Base-by-base conservation (phyloP, 2,329 filamentous ascomycete genomes). In the Neonectria coccinea region DNA sequence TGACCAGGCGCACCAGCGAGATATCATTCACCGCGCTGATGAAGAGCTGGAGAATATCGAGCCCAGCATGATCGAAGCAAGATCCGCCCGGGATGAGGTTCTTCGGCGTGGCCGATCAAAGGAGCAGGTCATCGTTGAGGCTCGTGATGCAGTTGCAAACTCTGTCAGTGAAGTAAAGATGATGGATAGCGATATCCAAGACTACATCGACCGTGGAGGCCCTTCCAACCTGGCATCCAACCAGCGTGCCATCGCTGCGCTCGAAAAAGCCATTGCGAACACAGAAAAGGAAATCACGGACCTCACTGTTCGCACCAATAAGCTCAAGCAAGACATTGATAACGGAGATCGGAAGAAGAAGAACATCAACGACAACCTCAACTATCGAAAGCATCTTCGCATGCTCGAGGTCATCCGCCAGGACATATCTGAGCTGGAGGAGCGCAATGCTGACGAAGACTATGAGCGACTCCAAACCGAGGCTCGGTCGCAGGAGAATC, bases 321-420 rank as follows among this genome's bases (percentile, higher is more conserved):
- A 90, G 70, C 85, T 97, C 55, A 91, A 91, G 68, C 87, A 92
- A 53, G 90, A 93, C 56, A 86, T 94, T 56, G 88, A 89, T 71
- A 93, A 94, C 73, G 92, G 92, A 61, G 92, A 94, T 68, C 89
- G 90, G 63, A 94, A 90, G 60, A 95, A 94, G 80, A 91, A 92
- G 72, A 94, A 92, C 68, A 97, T 99, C 71, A 85, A 85, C 22
- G 94, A 98, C 76, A 99, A 99, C 73, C 82, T 98, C 56, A 90
- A 90, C 67, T 97, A 94, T 77, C 92, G 96, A 62, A 91, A 91
- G 75, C 91, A 92, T 65, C 84, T 89, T 60, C 86, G 89, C 59
- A 85, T 90, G 41, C 84, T 97, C 2, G 85, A 92, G 45, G 82
- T 82, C 4, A 85, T 97, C 7, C 82, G 87, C 59, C 77, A 79